phyloP scores from a whole-genome alignment of 2,329 filamentous ascomycete genomes.

The Xylaria polymorpha region DNA sequence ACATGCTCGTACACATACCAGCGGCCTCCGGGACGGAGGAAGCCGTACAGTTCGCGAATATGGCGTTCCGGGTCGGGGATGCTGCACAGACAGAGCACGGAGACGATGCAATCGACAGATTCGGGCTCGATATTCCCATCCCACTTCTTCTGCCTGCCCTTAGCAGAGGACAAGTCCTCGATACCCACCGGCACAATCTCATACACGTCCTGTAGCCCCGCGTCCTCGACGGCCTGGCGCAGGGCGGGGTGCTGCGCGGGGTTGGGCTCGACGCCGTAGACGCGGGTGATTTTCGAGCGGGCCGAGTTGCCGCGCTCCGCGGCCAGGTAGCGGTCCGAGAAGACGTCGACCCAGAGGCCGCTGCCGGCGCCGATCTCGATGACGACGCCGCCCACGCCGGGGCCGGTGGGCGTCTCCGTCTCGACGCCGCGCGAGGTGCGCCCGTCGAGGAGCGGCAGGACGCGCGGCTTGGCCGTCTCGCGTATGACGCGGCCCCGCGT shows the following conservation, averaged over 20 bases:
- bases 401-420: conserved; percentile 49
- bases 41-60: conserved; percentile 65
- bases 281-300: conserved; percentile 53
- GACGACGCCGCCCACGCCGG: conserved; percentile 62
- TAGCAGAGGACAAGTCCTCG: conserved; percentile 59
- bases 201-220: conserved; percentile 68
- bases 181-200: conserved; percentile 69
- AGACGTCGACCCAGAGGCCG: conserved; percentile 70
- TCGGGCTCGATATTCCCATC: conserved; percentile 60
- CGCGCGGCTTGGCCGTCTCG: conserved; percentile 53
- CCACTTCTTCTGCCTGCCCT: conserved; percentile 51
- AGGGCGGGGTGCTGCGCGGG: conserved; percentile 62
- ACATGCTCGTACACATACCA: conserved; percentile 75
- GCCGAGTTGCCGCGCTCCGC: conserved; percentile 24
- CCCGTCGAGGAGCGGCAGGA: conserved; percentile 67
- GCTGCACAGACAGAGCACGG: conserved; percentile 71
- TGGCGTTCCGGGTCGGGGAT: conserved; percentile 70
- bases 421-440: conserved; percentile 55
- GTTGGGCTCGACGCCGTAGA: conserved; percentile 76
- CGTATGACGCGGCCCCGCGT: conserved; percentile 64
- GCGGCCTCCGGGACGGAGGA: conserved; percentile 69
- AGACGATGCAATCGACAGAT: conserved; percentile 69
- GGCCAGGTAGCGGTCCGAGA: conserved; percentile 45
- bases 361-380: conserved; percentile 72
- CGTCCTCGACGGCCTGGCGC: conserved; percentile 58